Base-by-base conservation (phyloP, 2,329 filamentous ascomycete genomes). In the Colletotrichum salicis region DNA sequence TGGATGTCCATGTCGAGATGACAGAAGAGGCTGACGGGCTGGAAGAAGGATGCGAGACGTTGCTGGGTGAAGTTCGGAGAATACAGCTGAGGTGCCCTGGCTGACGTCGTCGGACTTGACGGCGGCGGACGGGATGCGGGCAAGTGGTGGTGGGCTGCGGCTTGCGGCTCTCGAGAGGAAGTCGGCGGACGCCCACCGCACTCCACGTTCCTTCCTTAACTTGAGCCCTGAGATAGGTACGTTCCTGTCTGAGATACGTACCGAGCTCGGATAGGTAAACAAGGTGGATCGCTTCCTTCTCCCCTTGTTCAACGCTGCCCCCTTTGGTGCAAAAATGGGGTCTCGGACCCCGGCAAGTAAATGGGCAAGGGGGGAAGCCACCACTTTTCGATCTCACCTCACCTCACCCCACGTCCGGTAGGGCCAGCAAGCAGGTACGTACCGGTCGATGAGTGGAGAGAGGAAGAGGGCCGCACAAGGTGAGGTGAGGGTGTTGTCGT, bases 1-100 rank as follows among this genome's bases (percentile, higher is more conserved):
- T 31, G 27, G 65, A 62, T 51, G 68, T 68, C 52, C 41, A 62
- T 41, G 64, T 68, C 41, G 27, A 54, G 64, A 58, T 68, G 68
- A 11, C 57, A 54, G 64, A 31, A 51, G 58, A 52, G 19, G 41
- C 41, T 48, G 41, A 48, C 19, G 41, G 41, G 41, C 41, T 48
- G 41, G 19, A 48, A 48, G 41, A 48, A 57, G 33, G 64, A 48
- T 24, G 52, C 31, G 35, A 41, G 35, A 41, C 13, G 63, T 56
- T 48, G 64, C 56, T 59, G 41, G 22, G 27, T 62, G 64, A 60
- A 57, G 4, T 24, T 54, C 64, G 58, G 68, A 62, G 22, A 22
- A 52, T 41, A 41, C 37, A 41, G 13, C 15, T 19, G 37, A 13
- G 13, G 13, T 41, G 37, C 37, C 15, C 33, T 48, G 64, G 37